Evolutionary conservation across 345 rosid genomes (phyloP).

Genomic region (Microcos paniculata): DNA sequence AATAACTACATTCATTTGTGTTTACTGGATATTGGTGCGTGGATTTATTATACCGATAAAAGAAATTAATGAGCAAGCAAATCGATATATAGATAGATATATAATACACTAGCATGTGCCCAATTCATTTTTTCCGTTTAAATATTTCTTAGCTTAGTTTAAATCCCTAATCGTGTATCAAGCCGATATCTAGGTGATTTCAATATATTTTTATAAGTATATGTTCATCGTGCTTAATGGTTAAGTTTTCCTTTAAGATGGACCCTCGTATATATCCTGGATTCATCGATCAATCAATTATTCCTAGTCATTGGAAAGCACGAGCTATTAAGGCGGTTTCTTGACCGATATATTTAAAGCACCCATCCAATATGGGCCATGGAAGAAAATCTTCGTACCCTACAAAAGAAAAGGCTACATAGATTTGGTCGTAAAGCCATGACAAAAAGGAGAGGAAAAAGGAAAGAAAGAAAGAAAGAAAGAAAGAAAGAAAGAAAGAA

Average conservation of each 20-base stretch:
- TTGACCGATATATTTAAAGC: constrained; percentile 8
- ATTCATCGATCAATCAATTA: neutral
- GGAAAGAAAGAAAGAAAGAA: neutral
- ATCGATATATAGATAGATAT: too few relatives aligned
- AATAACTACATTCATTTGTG: neutral
- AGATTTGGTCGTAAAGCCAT: constrained; percentile 7
- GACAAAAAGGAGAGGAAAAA: neutral
- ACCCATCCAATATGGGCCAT: constrained; percentile 5
- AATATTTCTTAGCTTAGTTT: too few relatives aligned
- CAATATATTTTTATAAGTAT: neutral
- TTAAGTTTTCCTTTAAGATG: constrained; percentile 1
- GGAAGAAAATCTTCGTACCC: neutral
- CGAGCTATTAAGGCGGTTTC: neutral
- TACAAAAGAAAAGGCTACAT: neutral
- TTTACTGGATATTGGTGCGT: too few relatives aligned
- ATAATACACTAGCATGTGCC: too few relatives aligned
- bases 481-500: neutral
- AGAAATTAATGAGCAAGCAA: too few relatives aligned
- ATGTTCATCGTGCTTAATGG: neutral
- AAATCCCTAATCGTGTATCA: too few relatives aligned
- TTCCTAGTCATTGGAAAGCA: neutral
- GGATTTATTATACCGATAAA: too few relatives aligned
- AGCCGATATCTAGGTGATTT: too few relatives aligned
- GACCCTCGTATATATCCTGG: neutral
- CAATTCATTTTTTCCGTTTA: too few relatives aligned